Evolutionary conservation across 352 stramenopile species (phyloP).

Genomic region (Phytophthora sp.): DNA sequence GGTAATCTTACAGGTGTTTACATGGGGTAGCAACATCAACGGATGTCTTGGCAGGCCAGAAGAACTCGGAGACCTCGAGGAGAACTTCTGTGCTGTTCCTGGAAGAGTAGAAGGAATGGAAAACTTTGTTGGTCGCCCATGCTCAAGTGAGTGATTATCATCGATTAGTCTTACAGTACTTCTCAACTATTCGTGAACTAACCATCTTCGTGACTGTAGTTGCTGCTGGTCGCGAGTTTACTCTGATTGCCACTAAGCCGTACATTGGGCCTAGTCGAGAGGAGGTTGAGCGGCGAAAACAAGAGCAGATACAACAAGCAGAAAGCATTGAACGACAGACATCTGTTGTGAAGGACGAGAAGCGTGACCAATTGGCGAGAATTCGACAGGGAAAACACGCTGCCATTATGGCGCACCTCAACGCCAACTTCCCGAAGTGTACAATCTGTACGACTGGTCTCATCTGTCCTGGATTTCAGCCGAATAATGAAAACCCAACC

Average conservation of each 20-base stretch:
- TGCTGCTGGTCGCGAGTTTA: slow-evolving; percentile 92
- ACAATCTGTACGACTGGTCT: slow-evolving; percentile 67
- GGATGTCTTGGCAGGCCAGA: slow-evolving; percentile 84
- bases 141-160: slow-evolving; percentile 56
- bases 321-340: slow-evolving; percentile 59
- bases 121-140: slow-evolving; percentile 71
- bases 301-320: slow-evolving; percentile 43
- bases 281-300: slow-evolving; percentile 54
- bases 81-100: slow-evolving; percentile 84
- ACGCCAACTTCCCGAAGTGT: slow-evolving; percentile 67
- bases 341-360: slow-evolving; percentile 51
- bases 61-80: slow-evolving; percentile 73
- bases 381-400: slow-evolving; percentile 56
- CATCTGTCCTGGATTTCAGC: slow-evolving; percentile 79
- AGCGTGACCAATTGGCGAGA: slow-evolving; percentile 41
- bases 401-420: slow-evolving; percentile 54
- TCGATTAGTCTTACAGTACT: no score
- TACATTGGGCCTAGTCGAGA: slow-evolving; percentile 90
- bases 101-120: slow-evolving; percentile 76
- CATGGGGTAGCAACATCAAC: slow-evolving; percentile 93
- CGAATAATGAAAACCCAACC: slow-evolving; percentile 65
- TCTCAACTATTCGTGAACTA: no score
- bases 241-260: slow-evolving; percentile 91
- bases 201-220: slow-evolving; percentile 41
- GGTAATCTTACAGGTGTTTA: slow-evolving; percentile 84